These are phyloP conservation scores for Guadua angustifolia DNA, from an alignment of 176 grass and related monocot species.

Conservation along the genomic window DNA sequence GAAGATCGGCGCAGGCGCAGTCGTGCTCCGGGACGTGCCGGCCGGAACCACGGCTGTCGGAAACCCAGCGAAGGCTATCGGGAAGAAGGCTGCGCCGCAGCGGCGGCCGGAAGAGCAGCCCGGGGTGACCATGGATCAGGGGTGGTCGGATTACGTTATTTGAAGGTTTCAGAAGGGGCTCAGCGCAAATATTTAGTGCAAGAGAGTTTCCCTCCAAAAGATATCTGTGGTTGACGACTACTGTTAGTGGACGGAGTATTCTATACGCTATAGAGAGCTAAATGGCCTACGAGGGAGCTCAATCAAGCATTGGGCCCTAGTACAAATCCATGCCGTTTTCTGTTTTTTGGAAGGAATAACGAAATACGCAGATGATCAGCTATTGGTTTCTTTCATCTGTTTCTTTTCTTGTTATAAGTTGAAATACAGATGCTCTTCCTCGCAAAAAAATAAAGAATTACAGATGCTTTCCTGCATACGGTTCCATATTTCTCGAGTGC, in stretches of 20 bases:
- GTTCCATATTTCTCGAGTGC: neutral
- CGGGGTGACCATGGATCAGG: constrained; percentile 71
- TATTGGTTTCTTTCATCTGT: neutral
- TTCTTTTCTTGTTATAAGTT: neutral
- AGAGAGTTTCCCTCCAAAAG: constrained; percentile 32
- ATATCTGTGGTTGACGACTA: neutral
- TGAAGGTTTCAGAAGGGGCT: neutral
- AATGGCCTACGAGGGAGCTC: constrained; percentile 35
- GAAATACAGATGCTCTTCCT: neutral
- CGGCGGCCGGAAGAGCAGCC: constrained; percentile 49
- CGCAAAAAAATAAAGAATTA: neutral
- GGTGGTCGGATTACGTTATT: constrained; percentile 49
- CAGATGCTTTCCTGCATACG: neutral
- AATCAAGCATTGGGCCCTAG: constrained; percentile 54
- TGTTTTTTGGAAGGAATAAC: constrained; percentile 8
- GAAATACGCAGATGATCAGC: neutral
- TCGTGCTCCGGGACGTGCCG: constrained; percentile 71
- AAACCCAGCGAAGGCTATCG: constrained; percentile 61
- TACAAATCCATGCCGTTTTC: neutral
- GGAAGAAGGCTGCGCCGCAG: constrained; percentile 45
- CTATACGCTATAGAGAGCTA: neutral
- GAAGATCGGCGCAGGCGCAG: constrained; percentile 75
- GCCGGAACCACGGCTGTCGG: constrained; percentile 73
- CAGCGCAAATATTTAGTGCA: constrained; percentile 16
- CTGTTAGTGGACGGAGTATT: neutral